These are phyloP conservation scores for Saccharomyces kudriavzevii DNA, from an alignment of 805 yeast species.

Conservation along the genomic window DNA sequence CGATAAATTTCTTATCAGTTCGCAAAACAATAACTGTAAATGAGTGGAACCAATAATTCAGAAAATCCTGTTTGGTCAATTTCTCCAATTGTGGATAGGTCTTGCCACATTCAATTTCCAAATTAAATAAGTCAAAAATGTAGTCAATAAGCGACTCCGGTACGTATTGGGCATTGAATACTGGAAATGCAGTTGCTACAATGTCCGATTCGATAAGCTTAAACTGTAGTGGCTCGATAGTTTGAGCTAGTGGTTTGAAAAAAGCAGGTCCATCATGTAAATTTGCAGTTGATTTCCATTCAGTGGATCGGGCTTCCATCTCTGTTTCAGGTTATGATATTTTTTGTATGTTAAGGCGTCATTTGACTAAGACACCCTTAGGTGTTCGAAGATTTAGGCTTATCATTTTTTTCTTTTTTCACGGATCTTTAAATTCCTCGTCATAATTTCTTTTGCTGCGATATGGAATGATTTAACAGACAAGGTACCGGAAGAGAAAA, in stretches of 20 bases:
- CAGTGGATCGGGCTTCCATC: background rate
- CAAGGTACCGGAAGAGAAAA: no score
- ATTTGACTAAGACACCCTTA: background rate
- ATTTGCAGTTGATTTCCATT: constrained; percentile 8
- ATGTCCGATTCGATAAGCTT: constrained; percentile 37
- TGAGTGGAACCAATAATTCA: constrained; percentile 57
- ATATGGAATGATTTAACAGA: background rate
- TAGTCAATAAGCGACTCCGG: constrained; percentile 43
- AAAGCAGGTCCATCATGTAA: constrained; percentile 31
- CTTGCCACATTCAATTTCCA: constrained; percentile 59
- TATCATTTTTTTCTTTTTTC: background rate
- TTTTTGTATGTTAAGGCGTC: background rate
- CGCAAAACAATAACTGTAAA: constrained; percentile 57
- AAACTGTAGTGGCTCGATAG: constrained; percentile 35
- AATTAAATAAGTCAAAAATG: constrained; percentile 48
- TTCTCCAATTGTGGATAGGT: constrained; percentile 59
- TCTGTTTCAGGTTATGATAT: background rate
- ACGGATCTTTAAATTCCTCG: background rate
- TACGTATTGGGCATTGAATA: constrained; percentile 39
- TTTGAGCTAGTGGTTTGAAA: constrained; percentile 25
- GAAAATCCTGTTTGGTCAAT: constrained; percentile 42
- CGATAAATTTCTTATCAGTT: constrained; percentile 27
- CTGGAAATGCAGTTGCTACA: constrained; percentile 54
- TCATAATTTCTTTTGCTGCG: background rate
- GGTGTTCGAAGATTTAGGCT: background rate